Evolutionary conservation across 2,329 filamentous ascomycete genomes (phyloP), one percentile per base, ranked within the genome.

Genomic region (Monilinia polystroma): DNA sequence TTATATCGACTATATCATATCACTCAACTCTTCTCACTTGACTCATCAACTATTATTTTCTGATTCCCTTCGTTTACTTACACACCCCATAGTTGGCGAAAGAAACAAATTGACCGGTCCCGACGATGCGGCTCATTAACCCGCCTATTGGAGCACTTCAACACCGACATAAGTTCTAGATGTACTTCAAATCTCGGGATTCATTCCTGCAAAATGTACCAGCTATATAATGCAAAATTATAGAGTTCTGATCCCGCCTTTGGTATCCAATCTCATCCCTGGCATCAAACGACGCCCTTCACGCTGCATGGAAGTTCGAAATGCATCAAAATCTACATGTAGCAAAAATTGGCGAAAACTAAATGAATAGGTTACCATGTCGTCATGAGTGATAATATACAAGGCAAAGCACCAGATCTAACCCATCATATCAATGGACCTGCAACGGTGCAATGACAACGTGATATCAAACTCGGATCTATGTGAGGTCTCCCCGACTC

Each of bases 81-180:
- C 45, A 38, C n/a, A 49, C 14, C 32, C 32, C n/a, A 26, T 52
- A 75, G 74, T 75, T 66, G 74, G 74, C 45, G 74, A 76, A 68
- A 76, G 68, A 69, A 76, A 76, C 55, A 70, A 68, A 32, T 38
- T 68, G 20, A 67, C 68, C 51, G 70, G 69, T 4, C 72, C 70
- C 7, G 66, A 67, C 23, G 60, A 64, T 58, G 64, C 49, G 49
- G 41, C 38, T 52, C 64, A 66, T 56, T 66, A 51, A 53, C 16
- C 14, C 23, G 32, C 5, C 7, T 32, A 7, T 47, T 47, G 35
- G 38, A 64, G 20, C 41, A 23, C 20, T 45, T n/a, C 20, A 55
- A 49, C 38, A 41, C 45, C 45, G 45, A 52, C n/a, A 38, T 26
- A 52, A 20, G 11, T 26, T 11, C 14, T 10, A 51, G 35, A 14